phyloP scores from a whole-genome alignment of 805 yeast species.

The Sugiyamaella lignohabitans region DNA sequence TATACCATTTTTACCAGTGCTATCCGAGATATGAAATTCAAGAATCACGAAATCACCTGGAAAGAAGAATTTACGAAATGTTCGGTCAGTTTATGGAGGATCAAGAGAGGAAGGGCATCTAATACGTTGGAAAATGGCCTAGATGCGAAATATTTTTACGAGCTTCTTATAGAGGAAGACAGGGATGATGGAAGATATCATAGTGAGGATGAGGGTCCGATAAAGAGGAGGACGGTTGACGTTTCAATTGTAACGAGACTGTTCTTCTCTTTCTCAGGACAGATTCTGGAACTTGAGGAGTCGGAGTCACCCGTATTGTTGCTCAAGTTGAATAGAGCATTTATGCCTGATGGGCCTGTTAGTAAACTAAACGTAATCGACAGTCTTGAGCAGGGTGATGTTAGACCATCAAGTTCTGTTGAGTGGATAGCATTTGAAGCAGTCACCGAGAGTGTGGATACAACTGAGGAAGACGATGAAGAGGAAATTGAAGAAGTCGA shows the following conservation, averaged over 20 bases:
- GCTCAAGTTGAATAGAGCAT: constrained; percentile 39
- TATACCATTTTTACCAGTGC: constrained; percentile 52
- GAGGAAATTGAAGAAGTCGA: constrained; percentile 26
- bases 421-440: constrained; percentile 51
- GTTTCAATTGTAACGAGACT: constrained; percentile 42
- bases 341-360: constrained; percentile 13
- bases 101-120: constrained; percentile 6
- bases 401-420: constrained; percentile 23
- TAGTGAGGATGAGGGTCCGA: constrained; percentile 44
- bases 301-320: constrained; percentile 60
- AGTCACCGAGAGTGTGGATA: constrained; percentile 20
- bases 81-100: constrained; percentile 37
- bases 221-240: constrained; percentile 34
- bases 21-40: constrained; percentile 40
- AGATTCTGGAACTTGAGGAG: constrained; percentile 54
- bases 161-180: constrained; percentile 45
- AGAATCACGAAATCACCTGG: constrained; percentile 50
- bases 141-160: constrained; percentile 36
- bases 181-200: constrained; percentile 70
- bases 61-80: constrained; percentile 64
- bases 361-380: constrained; percentile 9
- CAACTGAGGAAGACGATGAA: constrained; percentile 21
- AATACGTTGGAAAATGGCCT: constrained; percentile 8
- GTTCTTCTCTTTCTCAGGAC: constrained; percentile 67
- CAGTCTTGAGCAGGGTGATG: constrained; percentile 1